Evolutionary conservation across 306 rosid genomes (phyloP).

Genomic region (Fragaria vesca): DNA sequence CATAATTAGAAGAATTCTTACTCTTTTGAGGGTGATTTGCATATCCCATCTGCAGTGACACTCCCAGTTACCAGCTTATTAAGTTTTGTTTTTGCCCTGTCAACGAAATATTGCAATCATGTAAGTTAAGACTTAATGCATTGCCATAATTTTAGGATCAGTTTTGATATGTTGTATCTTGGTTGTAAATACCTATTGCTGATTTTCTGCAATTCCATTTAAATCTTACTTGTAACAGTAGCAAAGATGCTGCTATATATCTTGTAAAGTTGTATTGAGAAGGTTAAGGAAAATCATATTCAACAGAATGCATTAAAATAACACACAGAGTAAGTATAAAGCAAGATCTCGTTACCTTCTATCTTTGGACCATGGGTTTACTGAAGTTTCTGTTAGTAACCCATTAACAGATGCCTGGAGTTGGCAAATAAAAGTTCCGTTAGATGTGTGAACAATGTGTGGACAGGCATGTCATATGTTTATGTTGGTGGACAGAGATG

Average conservation of each 20-base stretch:
- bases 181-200: no score
- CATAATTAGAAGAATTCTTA: conserved; percentile 29
- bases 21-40: conserved; percentile 33
- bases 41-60: conserved; percentile 33
- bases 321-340: conserved; percentile 19
- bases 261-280: no score
- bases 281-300: no score
- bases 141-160: no score
- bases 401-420: conserved; percentile 52
- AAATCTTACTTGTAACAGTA: no score
- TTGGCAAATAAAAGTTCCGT: conserved; percentile 11
- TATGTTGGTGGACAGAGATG: not conserved
- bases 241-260: no score
- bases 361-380: conserved; percentile 38
- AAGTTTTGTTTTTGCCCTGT: conserved; percentile 40
- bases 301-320: conserved; percentile 4
- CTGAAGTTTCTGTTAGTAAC: conserved; percentile 39
- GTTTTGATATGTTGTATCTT: no score
- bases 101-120: conserved; percentile 10
- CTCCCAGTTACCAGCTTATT: conserved; percentile 36
- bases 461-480: not conserved
- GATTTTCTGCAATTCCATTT: no score
- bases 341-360: conserved; percentile 47
- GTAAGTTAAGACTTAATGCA: no score
- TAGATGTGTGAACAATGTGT: conserved; percentile 12